Evolutionary conservation across 2,329 filamentous ascomycete species (phyloP).

Genomic region (Aspergillus sp.): DNA sequence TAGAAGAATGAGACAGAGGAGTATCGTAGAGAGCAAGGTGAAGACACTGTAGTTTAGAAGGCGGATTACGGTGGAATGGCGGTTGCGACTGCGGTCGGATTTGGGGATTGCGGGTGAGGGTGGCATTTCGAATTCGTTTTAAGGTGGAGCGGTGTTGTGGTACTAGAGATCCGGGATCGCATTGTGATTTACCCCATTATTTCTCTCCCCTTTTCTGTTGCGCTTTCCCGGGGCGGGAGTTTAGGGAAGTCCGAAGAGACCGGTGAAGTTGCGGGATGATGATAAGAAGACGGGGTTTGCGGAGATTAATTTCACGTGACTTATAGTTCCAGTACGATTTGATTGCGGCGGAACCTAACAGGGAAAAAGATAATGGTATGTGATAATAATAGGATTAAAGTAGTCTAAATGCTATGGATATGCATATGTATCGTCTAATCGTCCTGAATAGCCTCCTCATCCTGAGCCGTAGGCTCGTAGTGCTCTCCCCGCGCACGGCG

Average conservation of each 20-base stretch:
- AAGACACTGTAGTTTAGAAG: slow-evolving; percentile 80
- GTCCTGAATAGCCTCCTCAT: slow-evolving; percentile 40
- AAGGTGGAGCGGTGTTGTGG: background rate
- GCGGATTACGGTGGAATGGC: background rate
- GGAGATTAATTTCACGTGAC: background rate
- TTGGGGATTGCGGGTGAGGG: background rate
- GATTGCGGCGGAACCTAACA: too few species aligned
- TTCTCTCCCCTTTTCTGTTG: background rate
- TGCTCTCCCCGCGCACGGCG: slow-evolving; percentile 43
- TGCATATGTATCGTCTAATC: slow-evolving; percentile 18
- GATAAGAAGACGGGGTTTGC: background rate
- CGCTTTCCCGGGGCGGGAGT: background rate
- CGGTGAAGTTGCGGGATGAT: background rate
- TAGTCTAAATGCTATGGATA: background rate
- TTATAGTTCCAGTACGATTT: background rate
- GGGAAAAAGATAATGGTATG: background rate
- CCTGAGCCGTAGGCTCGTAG: slow-evolving; percentile 28
- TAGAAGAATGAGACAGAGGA: slow-evolving; percentile 71
- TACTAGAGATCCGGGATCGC: background rate
- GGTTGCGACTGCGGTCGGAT: background rate
- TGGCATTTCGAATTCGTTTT: background rate
- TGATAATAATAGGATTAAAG: background rate
- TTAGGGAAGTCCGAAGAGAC: background rate
- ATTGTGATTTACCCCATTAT: background rate
- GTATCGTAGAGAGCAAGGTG: slow-evolving; percentile 70